Evolutionary conservation across 1,139 yeast genomes (phyloP).

Genomic region (Pichia sp.): DNA sequence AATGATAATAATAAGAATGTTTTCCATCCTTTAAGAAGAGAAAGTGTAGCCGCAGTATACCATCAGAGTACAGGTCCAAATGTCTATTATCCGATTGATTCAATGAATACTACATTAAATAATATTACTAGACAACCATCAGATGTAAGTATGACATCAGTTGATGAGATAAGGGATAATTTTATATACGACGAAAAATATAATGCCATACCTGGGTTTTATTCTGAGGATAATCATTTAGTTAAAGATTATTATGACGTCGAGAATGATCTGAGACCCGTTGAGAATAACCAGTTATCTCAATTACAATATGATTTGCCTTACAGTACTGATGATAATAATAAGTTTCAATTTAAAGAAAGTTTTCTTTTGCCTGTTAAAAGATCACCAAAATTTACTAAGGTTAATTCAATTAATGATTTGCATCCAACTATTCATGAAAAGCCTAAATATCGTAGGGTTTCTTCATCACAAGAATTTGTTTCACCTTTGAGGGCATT

Average conservation of each 20-base stretch:
- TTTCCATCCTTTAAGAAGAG: conserved; percentile 32
- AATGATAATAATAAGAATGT: conserved; percentile 28
- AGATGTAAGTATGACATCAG: conserved; percentile 18
- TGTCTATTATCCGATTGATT: neutral
- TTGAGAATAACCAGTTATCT: neutral
- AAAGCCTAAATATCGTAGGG: conserved; percentile 74
- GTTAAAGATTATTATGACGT: conserved; percentile 1
- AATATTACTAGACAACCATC: neutral
- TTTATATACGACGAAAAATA: neutral
- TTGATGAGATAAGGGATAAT: neutral
- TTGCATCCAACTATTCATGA: conserved; percentile 57
- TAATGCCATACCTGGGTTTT: neutral
- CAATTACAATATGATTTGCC: conserved; percentile 15
- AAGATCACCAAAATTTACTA: conserved; percentile 34
- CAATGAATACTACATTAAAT: neutral
- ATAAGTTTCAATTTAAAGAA: too few relatives aligned
- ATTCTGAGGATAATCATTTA: neutral
- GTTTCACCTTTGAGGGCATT: conserved; percentile 85
- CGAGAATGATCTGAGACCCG: neutral
- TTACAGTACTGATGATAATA: neutral
- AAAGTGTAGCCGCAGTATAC: conserved; percentile 34
- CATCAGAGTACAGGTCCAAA: conserved; percentile 3
- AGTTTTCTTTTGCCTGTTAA: neutral
- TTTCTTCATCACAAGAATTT: conserved; percentile 61
- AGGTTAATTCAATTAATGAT: conserved; percentile 43